Evolutionary conservation across 2,329 filamentous ascomycete species (phyloP), one percentile per base, ranked within the genome.

Genomic region (Hypoxylon sp.): DNA sequence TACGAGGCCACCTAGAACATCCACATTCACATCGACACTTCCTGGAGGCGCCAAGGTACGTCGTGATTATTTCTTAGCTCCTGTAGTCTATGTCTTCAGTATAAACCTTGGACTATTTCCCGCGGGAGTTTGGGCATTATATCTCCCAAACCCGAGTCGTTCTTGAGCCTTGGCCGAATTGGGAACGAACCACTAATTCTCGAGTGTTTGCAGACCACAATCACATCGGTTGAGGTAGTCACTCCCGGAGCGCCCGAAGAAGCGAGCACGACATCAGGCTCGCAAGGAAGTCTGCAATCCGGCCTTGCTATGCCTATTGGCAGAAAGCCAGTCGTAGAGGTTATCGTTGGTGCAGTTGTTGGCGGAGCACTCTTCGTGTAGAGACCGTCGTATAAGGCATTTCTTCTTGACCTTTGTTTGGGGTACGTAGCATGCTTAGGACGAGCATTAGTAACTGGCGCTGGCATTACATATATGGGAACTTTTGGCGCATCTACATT

Each of bases 11-110:
- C 68, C 56, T 13, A 73, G 50, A 28, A 77, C 75, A 7, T 75
- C 74, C n/a, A 77, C 73, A 2, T 76, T 72, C 34, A 75, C 72
- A 6, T 75, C 73, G 14, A 78, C 76, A 2, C 70, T 76, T 1
- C 73, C 76, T 1, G 75, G 71, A 38, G 77, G 77, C 6, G 74
- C 66, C 2, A 50, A 49, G 61, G 68, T 65, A 65, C 14, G 67
- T 65, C 25, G 30, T 28, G 5, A 13, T 53, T 45, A 32, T 36
- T 38, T 10, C n/a, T 13, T 36, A 14, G 14, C 41, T 10, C 21
- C n/a, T 28, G 11, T 28, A 49, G 25, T 28, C 3, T 48, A 13
- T 28, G 21, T 10, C 14, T 3, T 17, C 1, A 23, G 5, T 32
- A 19, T 14, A 34, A 36, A 4, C 17, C 21, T 23, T 13, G 1